Evolutionary conservation across 2,329 filamentous ascomycete species (phyloP).

Genomic region (Pseudophaeomoniella oleicola): DNA sequence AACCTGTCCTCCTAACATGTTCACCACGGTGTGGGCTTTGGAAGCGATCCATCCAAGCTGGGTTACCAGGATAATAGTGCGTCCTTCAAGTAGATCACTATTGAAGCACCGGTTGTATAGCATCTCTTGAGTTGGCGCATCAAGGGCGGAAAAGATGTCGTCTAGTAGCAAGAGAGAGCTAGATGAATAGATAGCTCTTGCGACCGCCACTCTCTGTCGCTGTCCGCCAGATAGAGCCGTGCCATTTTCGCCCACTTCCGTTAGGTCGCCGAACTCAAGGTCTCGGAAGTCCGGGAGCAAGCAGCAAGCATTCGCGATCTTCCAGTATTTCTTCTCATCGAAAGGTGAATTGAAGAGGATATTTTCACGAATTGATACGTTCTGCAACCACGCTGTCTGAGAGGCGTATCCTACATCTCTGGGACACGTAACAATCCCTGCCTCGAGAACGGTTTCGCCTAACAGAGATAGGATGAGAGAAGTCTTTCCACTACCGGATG

Average conservation of each 20-base stretch:
- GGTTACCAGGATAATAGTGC: constrained; percentile 46
- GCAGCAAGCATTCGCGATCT: constrained; percentile 47
- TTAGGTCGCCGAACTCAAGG: constrained; percentile 44
- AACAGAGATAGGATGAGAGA: constrained; percentile 28
- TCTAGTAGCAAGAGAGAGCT: constrained; percentile 41
- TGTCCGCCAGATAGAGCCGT: constrained; percentile 51
- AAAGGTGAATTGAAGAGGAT: constrained; percentile 47
- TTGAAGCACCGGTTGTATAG: constrained; percentile 46
- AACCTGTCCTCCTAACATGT: constrained; percentile 50
- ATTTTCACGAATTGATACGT: constrained; percentile 50
- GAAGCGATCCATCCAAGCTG: constrained; percentile 55
- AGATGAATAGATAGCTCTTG: constrained; percentile 43
- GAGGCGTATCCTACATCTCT: constrained; percentile 43
- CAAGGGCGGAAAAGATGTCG: constrained; percentile 45
- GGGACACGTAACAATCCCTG: constrained; percentile 20
- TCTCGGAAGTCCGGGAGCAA: constrained; percentile 40
- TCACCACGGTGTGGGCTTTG: constrained; percentile 59
- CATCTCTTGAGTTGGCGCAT: constrained; percentile 41
- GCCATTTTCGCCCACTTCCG: constrained; percentile 47
- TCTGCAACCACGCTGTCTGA: constrained; percentile 51
- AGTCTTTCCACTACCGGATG: constrained; percentile 43
- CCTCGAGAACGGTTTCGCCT: constrained; percentile 14
- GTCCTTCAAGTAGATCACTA: constrained; percentile 36
- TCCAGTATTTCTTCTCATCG: constrained; percentile 40
- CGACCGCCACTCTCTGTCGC: constrained; percentile 45